A percentile compares a stretch with the other conserved stretches of the same genome.
Evolutionary conservation across 345 rosid genomes (phyloP).

Genomic region (Aquilaria malaccensis): DNA sequence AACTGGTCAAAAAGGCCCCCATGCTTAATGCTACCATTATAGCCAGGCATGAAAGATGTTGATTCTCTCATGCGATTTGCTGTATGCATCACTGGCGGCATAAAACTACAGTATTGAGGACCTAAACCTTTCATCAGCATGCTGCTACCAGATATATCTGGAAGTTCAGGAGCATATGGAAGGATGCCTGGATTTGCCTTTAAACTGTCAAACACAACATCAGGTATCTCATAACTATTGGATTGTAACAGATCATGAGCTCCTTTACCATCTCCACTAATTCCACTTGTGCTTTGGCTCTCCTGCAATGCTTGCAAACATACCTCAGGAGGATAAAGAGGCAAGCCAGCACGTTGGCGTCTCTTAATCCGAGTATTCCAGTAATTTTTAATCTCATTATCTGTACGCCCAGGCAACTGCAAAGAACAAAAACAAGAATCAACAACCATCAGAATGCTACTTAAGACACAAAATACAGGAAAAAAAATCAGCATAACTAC

Average conservation of each 20-base stretch:
- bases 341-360: conserved; percentile 90
- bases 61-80: conserved; percentile 61
- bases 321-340: conserved; percentile 87
- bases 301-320: conserved; percentile 55
- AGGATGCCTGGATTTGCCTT: conserved; percentile 41
- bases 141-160: conserved; percentile 45
- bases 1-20: conserved; percentile 45
- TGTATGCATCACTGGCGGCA: conserved; percentile 42
- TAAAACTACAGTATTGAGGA: conserved; percentile 48
- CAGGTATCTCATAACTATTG: conserved; percentile 50
- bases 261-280: conserved; percentile 36
- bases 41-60: conserved; percentile 35
- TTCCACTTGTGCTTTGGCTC: conserved; percentile 27
- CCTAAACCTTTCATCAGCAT: conserved; percentile 57
- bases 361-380: conserved; percentile 98
- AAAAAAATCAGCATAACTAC: no score
- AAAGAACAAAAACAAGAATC: conserved; percentile 1
- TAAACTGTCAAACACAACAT: conserved; percentile 59
- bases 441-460: no score
- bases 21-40: conserved; percentile 34
- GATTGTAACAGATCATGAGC: conserved; percentile 49
- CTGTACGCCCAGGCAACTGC: conserved; percentile 98
- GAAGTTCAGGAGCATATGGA: conserved; percentile 56
- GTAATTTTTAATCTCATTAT: conserved; percentile 98
- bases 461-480: no score